Conservation (phyloP, 2,329 filamentous ascomycete genomes). For the Kalmusia sp. region DNA sequence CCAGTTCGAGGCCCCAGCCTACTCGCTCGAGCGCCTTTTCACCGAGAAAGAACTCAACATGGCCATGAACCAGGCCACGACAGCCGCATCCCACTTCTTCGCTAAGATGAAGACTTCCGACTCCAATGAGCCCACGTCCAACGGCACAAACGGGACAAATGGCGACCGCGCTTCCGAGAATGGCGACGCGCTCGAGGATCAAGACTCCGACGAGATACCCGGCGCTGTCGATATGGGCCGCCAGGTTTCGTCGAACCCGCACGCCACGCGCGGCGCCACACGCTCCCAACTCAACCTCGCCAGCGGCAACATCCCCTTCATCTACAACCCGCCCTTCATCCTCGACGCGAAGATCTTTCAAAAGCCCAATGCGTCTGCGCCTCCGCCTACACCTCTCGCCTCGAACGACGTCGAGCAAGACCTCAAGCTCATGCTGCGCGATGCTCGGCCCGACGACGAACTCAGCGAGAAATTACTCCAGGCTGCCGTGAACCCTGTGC, state of each 20-base stretch:
- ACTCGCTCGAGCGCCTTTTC: constrained; percentile 69
- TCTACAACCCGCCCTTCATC: constrained; percentile 50
- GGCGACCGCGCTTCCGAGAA: constrained; percentile 45
- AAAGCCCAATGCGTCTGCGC: constrained; percentile 57
- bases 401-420: constrained; percentile 56
- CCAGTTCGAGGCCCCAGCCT: constrained; percentile 65
- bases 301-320: constrained; percentile 51
- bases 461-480: constrained; percentile 48
- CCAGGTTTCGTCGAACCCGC: constrained; percentile 63
- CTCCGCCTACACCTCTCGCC: constrained; percentile 52
- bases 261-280: constrained; percentile 60
- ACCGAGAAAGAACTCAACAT: constrained; percentile 71
- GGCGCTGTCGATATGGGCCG: constrained; percentile 66
- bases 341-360: constrained; percentile 54
- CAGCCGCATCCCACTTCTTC: constrained; percentile 65
- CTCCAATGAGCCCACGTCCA: constrained; percentile 34
- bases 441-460: constrained; percentile 46
- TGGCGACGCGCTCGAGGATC: constrained; percentile 47
- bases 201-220: constrained; percentile 47
- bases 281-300: constrained; percentile 62
- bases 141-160: constrained; percentile 43
- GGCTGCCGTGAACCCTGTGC: constrained; percentile 38
- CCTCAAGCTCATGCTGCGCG: constrained; percentile 55
- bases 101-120: constrained; percentile 57
- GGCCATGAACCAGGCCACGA: constrained; percentile 67